These are phyloP conservation scores for Straminergon stramineum DNA, from an alignment of 225 moss, liverwort and hornwort genomes.

Conservation along the genomic window DNA sequence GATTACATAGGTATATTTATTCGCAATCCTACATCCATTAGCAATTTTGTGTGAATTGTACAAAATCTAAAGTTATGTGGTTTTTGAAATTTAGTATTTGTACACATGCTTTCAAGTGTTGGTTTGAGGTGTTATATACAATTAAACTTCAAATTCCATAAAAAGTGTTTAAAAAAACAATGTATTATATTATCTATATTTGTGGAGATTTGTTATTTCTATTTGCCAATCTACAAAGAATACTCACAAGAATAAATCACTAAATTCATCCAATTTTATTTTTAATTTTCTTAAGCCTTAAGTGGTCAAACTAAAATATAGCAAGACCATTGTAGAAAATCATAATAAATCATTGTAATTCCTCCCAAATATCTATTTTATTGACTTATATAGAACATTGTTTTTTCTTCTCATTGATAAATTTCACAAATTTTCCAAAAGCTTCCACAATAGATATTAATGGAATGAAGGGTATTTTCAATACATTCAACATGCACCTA, in stretches of 20 bases:
- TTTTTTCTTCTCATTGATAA: neutral
- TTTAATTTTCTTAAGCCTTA: neutral
- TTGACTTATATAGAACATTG: rapidly evolving
- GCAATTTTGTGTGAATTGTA: neutral
- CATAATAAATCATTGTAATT: neutral
- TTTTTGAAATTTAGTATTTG: neutral
- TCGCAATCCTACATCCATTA: neutral
- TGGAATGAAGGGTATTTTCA: neutral
- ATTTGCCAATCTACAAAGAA: neutral
- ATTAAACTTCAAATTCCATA: neutral
- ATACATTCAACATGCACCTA: too few relatives aligned
- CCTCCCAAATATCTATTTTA: neutral
- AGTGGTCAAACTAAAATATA: neutral
- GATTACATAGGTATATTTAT: neutral
- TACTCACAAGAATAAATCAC: neutral
- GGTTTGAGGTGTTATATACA: neutral
- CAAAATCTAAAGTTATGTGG: neutral
- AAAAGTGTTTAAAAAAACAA: neutral
- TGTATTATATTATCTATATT: neutral
- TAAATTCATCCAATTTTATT: neutral
- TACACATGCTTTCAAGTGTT: neutral
- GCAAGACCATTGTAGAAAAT: neutral
- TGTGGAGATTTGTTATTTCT: rapidly evolving
- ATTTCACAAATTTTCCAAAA: neutral
- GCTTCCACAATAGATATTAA: neutral